Evolutionary conservation across 345 rosid species (phyloP), one percentile per base, ranked within the genome.

Genomic region (Turnera subulata): DNA sequence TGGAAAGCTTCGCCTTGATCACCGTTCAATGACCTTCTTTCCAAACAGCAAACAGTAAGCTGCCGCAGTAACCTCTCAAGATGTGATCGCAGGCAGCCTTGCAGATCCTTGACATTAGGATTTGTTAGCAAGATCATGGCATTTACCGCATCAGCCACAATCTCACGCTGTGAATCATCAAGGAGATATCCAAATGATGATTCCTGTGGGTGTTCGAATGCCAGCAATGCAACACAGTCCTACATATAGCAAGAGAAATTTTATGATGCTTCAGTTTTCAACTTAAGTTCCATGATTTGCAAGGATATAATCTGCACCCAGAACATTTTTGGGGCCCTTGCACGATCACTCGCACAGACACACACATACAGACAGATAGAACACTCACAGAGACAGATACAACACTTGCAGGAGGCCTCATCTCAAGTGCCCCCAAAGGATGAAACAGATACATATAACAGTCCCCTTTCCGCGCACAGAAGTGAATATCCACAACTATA

Each of bases 161-260:
- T 63, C 67, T 93, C 99, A n/a, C 86, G 79, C 54, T 76, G 99
- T 0, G 96, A 75, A 43, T 80, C 86, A 64, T 82, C 77, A 10
- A 93, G 82, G 51, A 89, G 92, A 64, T 81, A 79, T 40, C 95
- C 92, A 6, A 78, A 76, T 15, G 78, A 67, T n/a, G 92, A 87
- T 61, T 87, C 79, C 46, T 65, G 72, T 0, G 96, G 97, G 13
- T 67, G 73, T 67, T 81, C 88, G 37, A 82, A 89, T 14, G 88
- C 99, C 59, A 93, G 83, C 70, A 89, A 67, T 38, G 99, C 84
- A 71, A 78, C 86, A 63, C 90, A 87, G 25, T 93, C 92, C 99
- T 93, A 61, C 42, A 73, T 56, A 42, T 8, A n/a, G 37, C 23
- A 53, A 48, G 18, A 50, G 22, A 42, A 60, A 10, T 26, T 12